A percentile compares a stretch with the other conserved stretches of the same genome.
phyloP scores from a whole-genome alignment of 148 eudicot species.

The Silene latifolia region DNA sequence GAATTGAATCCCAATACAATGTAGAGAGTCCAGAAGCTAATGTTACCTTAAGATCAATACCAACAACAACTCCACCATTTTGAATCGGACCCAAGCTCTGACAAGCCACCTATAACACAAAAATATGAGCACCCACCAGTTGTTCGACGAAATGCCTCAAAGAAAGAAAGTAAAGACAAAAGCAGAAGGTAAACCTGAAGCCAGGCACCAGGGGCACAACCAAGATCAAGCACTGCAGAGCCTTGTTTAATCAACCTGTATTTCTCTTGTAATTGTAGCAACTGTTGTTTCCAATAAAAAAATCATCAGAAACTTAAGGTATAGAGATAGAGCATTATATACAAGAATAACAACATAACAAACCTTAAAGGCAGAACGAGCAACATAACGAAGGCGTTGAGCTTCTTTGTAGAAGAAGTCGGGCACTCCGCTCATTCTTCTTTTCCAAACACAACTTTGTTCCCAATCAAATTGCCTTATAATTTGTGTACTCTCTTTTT shows the following conservation, averaged over 20 bases:
- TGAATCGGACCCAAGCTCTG: constrained; percentile 69
- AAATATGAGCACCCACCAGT: not conserved
- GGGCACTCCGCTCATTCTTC: constrained; percentile 73
- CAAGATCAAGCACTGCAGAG: constrained; percentile 88
- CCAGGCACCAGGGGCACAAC: constrained; percentile 99
- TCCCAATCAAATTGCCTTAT: no score
- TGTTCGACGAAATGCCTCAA: constrained; percentile 30
- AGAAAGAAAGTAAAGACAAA: constrained; percentile 9
- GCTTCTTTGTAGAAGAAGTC: constrained; percentile 97
- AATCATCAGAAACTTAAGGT: not conserved
- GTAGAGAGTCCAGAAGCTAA: not conserved
- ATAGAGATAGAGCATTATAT: not conserved
- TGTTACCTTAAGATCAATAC: constrained; percentile 70
- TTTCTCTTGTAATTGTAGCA: constrained; percentile 83
- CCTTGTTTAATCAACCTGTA: constrained; percentile 73
- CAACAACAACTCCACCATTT: constrained; percentile 72
- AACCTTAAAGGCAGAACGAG: constrained; percentile 99
- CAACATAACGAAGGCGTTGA: constrained; percentile 92
- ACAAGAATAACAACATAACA: not conserved
- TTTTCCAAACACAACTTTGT: not conserved
- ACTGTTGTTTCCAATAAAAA: constrained; percentile 32
- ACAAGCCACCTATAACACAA: constrained; percentile 60
- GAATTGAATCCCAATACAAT: no score
- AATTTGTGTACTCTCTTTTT: no score
- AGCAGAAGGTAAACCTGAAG: constrained; percentile 56